Evolutionary conservation across 495 filamentous ascomycete species (phyloP).

Genomic region (Penicillium tannophilum): DNA sequence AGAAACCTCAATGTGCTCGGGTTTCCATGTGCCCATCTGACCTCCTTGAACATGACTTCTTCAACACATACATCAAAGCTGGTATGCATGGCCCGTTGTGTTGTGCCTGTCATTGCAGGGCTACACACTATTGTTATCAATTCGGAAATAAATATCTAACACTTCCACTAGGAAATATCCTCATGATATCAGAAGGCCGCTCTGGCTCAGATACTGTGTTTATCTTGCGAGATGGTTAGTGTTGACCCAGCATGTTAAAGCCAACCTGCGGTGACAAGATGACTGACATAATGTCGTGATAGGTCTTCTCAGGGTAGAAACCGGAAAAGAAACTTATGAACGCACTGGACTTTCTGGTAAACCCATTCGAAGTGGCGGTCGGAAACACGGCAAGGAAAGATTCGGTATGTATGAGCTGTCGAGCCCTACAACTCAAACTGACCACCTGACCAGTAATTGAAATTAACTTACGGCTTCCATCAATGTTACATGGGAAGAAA

Average conservation of each 20-base stretch:
- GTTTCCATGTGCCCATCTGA: constrained; percentile 75
- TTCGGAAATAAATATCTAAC: not conserved
- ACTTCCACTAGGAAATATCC: constrained; percentile 65
- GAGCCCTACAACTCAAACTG: constrained; percentile 8
- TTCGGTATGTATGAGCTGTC: constrained; percentile 44
- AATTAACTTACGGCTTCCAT: constrained; percentile 73
- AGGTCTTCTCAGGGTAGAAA: constrained; percentile 74
- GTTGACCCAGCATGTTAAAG: not conserved
- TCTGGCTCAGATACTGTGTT: constrained; percentile 80
- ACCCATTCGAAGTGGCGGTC: constrained; percentile 58
- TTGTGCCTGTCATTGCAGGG: not conserved
- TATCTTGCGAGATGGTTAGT: constrained; percentile 67
- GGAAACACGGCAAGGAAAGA: constrained; percentile 62
- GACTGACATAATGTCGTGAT: constrained; percentile 8
- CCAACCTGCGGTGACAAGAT: not conserved
- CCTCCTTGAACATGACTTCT: constrained; percentile 76
- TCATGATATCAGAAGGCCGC: constrained; percentile 90
- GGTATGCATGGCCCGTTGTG: constrained; percentile 50
- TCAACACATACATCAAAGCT: constrained; percentile 81
- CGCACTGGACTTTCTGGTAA: constrained; percentile 80
- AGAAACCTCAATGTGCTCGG: constrained; percentile 58
- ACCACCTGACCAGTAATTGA: constrained; percentile 64
- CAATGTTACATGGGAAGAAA: constrained; percentile 90
- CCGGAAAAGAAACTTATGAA: constrained; percentile 85
- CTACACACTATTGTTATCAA: no score